Percentiles rank a stretch among this genome's conserved stretches.
phyloP scores from a whole-genome alignment of 2,329 filamentous ascomycete species.

The Xylariaceae sp. region DNA sequence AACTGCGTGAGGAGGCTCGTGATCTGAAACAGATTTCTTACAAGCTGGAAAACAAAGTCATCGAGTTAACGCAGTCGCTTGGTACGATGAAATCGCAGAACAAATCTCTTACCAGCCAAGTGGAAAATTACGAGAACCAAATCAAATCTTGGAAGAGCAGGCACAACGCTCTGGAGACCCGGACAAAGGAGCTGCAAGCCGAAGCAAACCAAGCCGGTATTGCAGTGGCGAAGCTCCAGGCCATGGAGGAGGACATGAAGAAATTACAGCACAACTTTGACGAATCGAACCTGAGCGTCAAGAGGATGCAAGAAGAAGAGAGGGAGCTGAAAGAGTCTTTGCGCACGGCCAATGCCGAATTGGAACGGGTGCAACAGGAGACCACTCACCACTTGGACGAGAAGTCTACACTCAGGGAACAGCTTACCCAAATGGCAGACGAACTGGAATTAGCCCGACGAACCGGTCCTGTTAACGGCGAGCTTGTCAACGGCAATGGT shows the following conservation, averaged over 20 bases:
- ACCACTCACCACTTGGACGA: slow-evolving; percentile 78
- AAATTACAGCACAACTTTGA: slow-evolving; percentile 85
- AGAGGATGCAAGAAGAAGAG: slow-evolving; percentile 92
- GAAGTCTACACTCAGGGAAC: slow-evolving; percentile 79
- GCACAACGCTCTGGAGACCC: slow-evolving; percentile 82
- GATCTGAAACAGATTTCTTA: slow-evolving; percentile 99
- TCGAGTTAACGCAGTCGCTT: slow-evolving; percentile 91
- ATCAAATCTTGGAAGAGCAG: slow-evolving; percentile 94
- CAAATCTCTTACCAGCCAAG: slow-evolving; percentile 79
- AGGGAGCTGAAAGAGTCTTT: slow-evolving; percentile 79
- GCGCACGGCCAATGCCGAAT: slow-evolving; percentile 71
- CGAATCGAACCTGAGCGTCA: slow-evolving; percentile 85
- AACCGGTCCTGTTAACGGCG: slow-evolving; percentile 67
- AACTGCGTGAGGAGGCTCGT: slow-evolving; percentile 86
- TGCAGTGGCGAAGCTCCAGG: slow-evolving; percentile 80
- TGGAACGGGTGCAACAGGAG: slow-evolving; percentile 73
- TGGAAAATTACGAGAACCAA: slow-evolving; percentile 94
- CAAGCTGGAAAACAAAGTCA: slow-evolving; percentile 99
- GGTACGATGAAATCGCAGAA: slow-evolving; percentile 93
- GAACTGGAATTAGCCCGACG: slow-evolving; percentile 85
- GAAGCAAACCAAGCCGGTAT: slow-evolving; percentile 98
- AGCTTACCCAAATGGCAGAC: slow-evolving; percentile 85
- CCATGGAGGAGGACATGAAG: slow-evolving; percentile 94
- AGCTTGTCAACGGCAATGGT: slow-evolving; percentile 61
- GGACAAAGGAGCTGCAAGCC: slow-evolving; percentile 89